phyloP scores from a whole-genome alignment of 2,329 filamentous ascomycete genomes.

The Teratosphaeriaceae sp. region DNA sequence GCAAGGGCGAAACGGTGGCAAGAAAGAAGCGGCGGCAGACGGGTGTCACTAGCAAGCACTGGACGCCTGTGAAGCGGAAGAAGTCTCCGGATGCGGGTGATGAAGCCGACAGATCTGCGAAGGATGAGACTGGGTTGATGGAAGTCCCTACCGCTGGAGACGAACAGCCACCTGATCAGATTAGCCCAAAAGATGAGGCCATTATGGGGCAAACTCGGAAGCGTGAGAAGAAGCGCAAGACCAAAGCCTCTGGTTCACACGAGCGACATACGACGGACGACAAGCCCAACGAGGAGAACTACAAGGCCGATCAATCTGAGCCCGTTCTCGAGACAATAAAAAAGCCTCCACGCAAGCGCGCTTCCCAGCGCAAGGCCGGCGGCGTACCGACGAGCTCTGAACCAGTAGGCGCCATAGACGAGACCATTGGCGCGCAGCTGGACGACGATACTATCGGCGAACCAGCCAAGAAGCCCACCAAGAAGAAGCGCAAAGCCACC shows the following conservation, averaged over 20 bases:
- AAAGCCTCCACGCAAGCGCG: background rate
- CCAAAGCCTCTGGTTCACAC: too few relatives aligned
- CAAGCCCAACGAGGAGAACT: too few relatives aligned
- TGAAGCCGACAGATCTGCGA: too few relatives aligned
- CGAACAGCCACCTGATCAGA: too few relatives aligned
- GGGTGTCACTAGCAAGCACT: slow-evolving; percentile 28
- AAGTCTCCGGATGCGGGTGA: background rate
- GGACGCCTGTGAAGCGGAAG: slow-evolving; percentile 17
- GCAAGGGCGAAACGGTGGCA: background rate
- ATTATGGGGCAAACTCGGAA: background rate
- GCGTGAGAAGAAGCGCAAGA: too few relatives aligned
- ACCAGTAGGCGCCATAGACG: background rate
- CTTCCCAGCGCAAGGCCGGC: background rate
- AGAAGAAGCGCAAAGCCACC: slow-evolving; percentile 15
- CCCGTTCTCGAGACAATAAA: too few relatives aligned
- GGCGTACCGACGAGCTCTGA: too few relatives aligned
- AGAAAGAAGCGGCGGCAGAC: slow-evolving; percentile 25
- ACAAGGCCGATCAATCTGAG: background rate
- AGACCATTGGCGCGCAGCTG: too few relatives aligned
- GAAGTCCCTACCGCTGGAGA: background rate
- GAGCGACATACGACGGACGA: too few relatives aligned
- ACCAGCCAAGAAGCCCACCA: slow-evolving; percentile 7
- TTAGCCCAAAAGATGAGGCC: background rate
- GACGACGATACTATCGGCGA: background rate
- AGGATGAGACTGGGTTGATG: background rate